phyloP scores from a whole-genome alignment of 495 filamentous ascomycete species.

The Barbatosphaeria neglecta region DNA sequence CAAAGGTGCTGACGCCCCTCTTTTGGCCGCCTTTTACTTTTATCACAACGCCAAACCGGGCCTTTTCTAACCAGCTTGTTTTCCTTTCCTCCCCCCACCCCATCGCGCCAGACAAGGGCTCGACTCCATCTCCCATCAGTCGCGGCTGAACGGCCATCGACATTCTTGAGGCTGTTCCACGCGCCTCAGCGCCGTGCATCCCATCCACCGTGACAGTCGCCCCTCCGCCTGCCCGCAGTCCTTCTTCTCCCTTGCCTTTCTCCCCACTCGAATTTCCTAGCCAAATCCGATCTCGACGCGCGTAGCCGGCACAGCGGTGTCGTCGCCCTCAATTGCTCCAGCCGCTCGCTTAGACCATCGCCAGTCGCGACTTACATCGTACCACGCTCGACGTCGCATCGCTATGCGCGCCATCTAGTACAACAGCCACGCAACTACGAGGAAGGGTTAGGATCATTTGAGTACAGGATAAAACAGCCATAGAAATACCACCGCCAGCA shows the following conservation, averaged over 20 bases:
- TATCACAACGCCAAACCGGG: not conserved
- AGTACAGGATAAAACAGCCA: slow-evolving; percentile 8
- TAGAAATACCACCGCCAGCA: slow-evolving; percentile 27
- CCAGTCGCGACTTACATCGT: not conserved
- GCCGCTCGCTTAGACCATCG: not conserved
- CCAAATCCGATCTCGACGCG: not conserved
- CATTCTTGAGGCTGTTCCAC: not conserved
- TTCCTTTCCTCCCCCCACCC: slow-evolving; percentile 6
- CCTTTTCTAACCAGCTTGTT: slow-evolving; percentile 6
- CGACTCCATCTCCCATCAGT: not conserved
- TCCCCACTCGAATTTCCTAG: not conserved
- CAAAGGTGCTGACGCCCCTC: slow-evolving; percentile 2
- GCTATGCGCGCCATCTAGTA: not conserved
- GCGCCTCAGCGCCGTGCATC: not conserved
- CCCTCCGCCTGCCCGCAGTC: not conserved
- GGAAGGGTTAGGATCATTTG: slow-evolving; percentile 9
- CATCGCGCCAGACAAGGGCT: not conserved
- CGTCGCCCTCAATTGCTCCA: too few species aligned
- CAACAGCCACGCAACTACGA: slow-evolving; percentile 6
- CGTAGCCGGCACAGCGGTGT: not conserved
- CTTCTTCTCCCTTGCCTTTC: not conserved
- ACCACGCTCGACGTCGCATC: not conserved
- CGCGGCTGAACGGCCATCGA: not conserved
- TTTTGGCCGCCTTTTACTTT: slow-evolving; percentile 1
- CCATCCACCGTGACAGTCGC: not conserved